Conservation (phyloP, 1,284 basidiomycete species). For the Papiliotrema fonsecae region DNA sequence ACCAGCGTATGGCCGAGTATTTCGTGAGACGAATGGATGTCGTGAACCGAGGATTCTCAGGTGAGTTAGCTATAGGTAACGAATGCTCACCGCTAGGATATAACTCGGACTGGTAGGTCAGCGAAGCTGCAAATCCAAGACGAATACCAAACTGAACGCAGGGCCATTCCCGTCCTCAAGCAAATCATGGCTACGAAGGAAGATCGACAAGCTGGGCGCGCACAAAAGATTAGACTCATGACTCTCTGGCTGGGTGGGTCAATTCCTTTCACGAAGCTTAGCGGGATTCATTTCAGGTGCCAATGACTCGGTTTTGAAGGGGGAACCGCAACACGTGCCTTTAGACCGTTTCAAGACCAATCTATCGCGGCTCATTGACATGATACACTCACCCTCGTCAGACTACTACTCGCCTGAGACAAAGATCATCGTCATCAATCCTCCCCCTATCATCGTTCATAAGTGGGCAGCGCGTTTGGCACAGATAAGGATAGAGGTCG, state of each 20-base stretch:
- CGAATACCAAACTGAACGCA: too few species aligned
- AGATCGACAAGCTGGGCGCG: conserved; percentile 55
- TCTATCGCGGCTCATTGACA: conserved; percentile 58
- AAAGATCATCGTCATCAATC: conserved; percentile 70
- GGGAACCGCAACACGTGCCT: conserved; percentile 54
- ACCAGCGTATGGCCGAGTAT: conserved; percentile 49
- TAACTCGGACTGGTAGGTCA: conserved; percentile 63
- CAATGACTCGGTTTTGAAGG: conserved; percentile 67
- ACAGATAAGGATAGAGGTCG: conserved; percentile 16
- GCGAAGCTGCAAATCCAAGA: too few species aligned
- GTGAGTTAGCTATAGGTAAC: conserved; percentile 14
- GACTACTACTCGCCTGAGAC: conserved; percentile 67
- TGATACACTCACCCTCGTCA: conserved; percentile 61
- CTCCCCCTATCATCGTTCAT: conserved; percentile 71
- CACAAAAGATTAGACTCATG: conserved; percentile 58
- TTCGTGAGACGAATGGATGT: conserved; percentile 76
- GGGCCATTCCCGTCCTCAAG: conserved; percentile 69
- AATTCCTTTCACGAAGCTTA: neutral
- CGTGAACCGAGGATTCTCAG: conserved; percentile 64
- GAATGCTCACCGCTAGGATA: conserved; percentile 55
- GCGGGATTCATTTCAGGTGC: conserved; percentile 48
- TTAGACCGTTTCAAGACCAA: conserved; percentile 63
- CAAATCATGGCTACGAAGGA: conserved; percentile 59
- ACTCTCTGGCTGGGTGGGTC: conserved; percentile 73
- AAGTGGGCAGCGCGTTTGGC: conserved; percentile 2